Conservation (phyloP, 2,329 filamentous ascomycete species). For the Fusarium longipes region DNA sequence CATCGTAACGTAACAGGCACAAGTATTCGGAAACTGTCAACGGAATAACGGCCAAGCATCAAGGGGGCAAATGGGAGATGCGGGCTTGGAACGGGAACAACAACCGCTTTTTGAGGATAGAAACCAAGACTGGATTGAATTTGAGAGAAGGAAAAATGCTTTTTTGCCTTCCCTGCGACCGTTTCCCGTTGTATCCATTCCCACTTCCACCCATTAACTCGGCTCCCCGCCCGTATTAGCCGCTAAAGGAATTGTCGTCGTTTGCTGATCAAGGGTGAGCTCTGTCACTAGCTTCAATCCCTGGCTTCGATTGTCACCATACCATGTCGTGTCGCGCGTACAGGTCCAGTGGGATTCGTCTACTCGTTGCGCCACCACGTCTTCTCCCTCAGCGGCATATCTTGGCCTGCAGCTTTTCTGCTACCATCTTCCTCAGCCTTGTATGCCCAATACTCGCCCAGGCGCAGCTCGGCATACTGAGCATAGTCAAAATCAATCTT, state of each 20-base stretch:
- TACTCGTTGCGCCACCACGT: conserved; percentile 71
- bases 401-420: conserved; percentile 62
- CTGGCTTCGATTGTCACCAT: conserved; percentile 10
- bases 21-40: background rate
- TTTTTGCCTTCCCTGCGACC: conserved; percentile 29
- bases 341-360: conserved; percentile 4
- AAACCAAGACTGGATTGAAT: conserved; percentile 26
- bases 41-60: background rate
- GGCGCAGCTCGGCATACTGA: conserved; percentile 83
- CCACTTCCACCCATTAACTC: conserved; percentile 20
- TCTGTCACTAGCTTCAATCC: conserved; percentile 21
- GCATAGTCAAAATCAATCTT: conserved; percentile 98
- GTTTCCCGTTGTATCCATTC: conserved; percentile 27
- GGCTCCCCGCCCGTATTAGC: conserved; percentile 14
- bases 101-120: conserved; percentile 26
- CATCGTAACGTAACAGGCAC: conserved; percentile 1
- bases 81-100: conserved; percentile 17
- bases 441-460: conserved; percentile 95
- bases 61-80: background rate
- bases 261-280: conserved; percentile 12
- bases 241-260: conserved; percentile 12
- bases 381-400: conserved; percentile 79
- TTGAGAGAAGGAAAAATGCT: conserved; percentile 1
- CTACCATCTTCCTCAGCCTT: conserved; percentile 77
- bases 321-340: conserved; percentile 1